These are phyloP conservation scores for Chrysanthemum seticuspe DNA, from an alignment of 129 eudicot genomes.

Conservation along the genomic window DNA sequence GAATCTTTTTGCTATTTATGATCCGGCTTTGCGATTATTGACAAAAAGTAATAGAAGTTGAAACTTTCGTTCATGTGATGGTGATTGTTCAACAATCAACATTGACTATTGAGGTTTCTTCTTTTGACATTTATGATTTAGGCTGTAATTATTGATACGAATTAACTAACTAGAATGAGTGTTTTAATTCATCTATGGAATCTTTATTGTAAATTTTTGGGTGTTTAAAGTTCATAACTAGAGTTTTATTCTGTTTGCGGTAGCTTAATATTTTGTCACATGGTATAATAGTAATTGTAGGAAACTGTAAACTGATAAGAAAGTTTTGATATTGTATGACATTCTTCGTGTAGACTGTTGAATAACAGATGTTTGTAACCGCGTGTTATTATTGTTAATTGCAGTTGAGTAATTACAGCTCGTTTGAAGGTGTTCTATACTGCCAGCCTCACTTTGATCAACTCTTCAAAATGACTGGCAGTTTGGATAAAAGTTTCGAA, in stretches of 20 bases:
- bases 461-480: slow-evolving; percentile 76
- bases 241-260: background rate
- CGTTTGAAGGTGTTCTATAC: slow-evolving; percentile 78
- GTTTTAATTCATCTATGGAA: background rate
- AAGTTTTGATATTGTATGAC: too few species aligned
- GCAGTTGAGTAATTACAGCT: slow-evolving; percentile 69
- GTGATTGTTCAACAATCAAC: slow-evolving; percentile 2
- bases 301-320: too few species aligned
- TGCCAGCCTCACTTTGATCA: slow-evolving; percentile 82
- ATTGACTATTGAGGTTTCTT: background rate
- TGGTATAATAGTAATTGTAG: background rate
- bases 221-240: background rate
- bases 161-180: too few species aligned
- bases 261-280: slow-evolving; percentile 1
- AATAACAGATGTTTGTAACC: background rate
- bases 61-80: background rate
- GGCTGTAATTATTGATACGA: background rate
- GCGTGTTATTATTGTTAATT: slow-evolving; percentile 17
- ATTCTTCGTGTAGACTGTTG: too few species aligned
- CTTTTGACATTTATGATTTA: slow-evolving; percentile 11
- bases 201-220: slow-evolving; percentile 1
- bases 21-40: slow-evolving; percentile 17
- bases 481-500: slow-evolving; percentile 78
- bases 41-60: background rate
- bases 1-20: slow-evolving; percentile 6